Percentiles rank a stretch among this genome's conserved stretches.
These are phyloP conservation scores for Tulasnella sp. DNA, from an alignment of 768 basidiomycete genomes.

Conservation along the genomic window DNA sequence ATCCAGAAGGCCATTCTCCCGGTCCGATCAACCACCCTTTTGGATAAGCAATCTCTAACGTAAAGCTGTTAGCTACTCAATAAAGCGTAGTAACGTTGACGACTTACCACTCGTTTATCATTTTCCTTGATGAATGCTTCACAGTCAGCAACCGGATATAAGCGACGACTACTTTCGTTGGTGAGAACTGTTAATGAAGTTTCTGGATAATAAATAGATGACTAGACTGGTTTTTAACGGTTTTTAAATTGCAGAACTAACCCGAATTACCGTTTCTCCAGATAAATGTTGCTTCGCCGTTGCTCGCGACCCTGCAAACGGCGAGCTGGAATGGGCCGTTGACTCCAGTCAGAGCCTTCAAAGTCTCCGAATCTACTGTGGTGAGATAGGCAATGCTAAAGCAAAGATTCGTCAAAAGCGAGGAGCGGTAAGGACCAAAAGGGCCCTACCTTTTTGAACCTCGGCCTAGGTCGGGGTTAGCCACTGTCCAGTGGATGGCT, in stretches of 20 bases:
- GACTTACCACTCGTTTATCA: too few species aligned
- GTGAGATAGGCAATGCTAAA: background rate
- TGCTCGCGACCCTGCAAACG: background rate
- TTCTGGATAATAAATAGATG: too few species aligned
- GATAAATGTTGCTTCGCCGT: background rate
- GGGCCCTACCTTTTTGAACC: background rate
- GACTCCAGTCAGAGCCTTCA: background rate
- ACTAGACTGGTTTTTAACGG: too few species aligned
- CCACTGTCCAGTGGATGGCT: background rate
- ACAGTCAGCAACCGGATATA: too few species aligned
- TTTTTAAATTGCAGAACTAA: background rate
- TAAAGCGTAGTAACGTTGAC: too few species aligned
- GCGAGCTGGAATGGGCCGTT: background rate
- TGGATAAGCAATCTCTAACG: too few species aligned
- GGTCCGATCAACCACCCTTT: too few species aligned
- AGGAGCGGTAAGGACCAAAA: background rate
- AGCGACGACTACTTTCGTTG: too few species aligned
- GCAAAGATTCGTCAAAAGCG: background rate
- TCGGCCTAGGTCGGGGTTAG: background rate
- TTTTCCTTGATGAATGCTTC: too few species aligned
- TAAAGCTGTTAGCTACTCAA: too few species aligned
- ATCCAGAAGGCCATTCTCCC: too few species aligned
- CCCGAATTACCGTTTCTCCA: slow-evolving; percentile 1
- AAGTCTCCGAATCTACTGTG: background rate
- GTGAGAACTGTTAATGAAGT: too few species aligned